phyloP scores from a whole-genome alignment of 768 basidiomycete genomes.

The Termitomyces sp. region DNA sequence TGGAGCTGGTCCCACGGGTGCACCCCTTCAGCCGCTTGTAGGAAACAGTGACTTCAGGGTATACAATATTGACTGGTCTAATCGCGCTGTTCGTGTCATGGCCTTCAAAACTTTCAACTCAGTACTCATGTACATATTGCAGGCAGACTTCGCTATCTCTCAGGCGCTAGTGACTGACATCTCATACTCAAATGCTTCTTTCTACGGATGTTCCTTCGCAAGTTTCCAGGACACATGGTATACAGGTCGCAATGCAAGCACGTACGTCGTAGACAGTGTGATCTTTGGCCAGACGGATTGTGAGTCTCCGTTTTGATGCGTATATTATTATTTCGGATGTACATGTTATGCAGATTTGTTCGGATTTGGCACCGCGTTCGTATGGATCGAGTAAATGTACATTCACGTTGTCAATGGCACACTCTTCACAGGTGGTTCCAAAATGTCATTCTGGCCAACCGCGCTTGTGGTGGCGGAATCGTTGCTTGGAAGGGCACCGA shows the following conservation, averaged over 20 bases:
- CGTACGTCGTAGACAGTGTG: conserved; percentile 55
- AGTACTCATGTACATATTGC: not conserved
- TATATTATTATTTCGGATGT: not conserved
- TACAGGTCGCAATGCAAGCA: conserved; percentile 51
- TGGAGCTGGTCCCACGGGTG: conserved; percentile 54
- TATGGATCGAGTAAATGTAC: not conserved
- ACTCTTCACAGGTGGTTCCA: conserved; percentile 47
- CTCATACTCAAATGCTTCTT: conserved; percentile 61
- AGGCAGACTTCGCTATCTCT: conserved; percentile 53
- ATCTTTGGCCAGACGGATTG: conserved; percentile 64
- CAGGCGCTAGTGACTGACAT: conserved; percentile 60
- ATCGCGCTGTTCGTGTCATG: conserved; percentile 45
- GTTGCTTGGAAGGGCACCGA: conserved; percentile 62
- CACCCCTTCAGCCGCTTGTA: conserved; percentile 42
- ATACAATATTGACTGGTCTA: conserved; percentile 65
- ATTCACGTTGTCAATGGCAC: not conserved
- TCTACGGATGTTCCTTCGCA: conserved; percentile 56
- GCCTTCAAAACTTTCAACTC: not conserved
- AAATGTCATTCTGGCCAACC: conserved; percentile 49
- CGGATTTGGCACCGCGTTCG: conserved; percentile 56
- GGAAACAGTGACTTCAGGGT: conserved; percentile 55
- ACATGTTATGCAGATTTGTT: conserved; percentile 38
- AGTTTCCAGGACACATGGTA: conserved; percentile 67
- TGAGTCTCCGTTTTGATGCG: conserved; percentile 20
- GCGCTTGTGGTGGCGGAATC: conserved; percentile 60